Evolutionary conservation across 345 rosid genomes (phyloP).

Genomic region (Cardiospermum halicacabum): DNA sequence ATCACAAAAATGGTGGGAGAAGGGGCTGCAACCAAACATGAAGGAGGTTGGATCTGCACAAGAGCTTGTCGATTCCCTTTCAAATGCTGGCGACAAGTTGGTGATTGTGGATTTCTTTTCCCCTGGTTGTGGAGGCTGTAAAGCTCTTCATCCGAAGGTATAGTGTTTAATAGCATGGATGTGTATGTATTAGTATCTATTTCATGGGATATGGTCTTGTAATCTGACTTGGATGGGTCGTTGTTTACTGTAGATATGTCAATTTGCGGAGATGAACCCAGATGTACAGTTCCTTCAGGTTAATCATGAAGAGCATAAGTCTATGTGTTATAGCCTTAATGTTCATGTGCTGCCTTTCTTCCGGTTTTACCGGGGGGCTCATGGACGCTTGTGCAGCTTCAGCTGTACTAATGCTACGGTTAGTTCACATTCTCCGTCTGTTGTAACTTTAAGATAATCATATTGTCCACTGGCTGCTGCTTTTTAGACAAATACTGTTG

Average conservation of each 20-base stretch:
- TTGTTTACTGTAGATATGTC: conserved; percentile 55
- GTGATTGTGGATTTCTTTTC: conserved; percentile 89
- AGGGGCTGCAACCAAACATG: conserved; percentile 76
- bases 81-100: conserved; percentile 73
- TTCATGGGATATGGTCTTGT: not conserved
- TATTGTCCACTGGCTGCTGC: not conserved
- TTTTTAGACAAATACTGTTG: not conserved
- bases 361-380: conserved; percentile 80
- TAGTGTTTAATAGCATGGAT: not conserved
- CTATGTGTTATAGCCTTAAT: conserved; percentile 92
- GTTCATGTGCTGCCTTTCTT: conserved; percentile 93
- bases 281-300: conserved; percentile 83
- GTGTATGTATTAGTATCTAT: not conserved
- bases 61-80: conserved; percentile 70
- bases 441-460: not conserved
- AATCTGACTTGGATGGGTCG: conserved; percentile 5
- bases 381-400: conserved; percentile 88
- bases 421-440: conserved; percentile 17
- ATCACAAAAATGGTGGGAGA: conserved; percentile 86
- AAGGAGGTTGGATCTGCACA: conserved; percentile 79
- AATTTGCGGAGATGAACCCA: conserved; percentile 69
- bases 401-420: conserved; percentile 99
- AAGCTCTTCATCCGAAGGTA: conserved; percentile 95
- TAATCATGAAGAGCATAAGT: conserved; percentile 87
- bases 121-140: conserved; percentile 98